Percentiles rank a stretch among this genome's conserved stretches.
Conservation (phyloP, 441 rosid species). For the Euphorbia schlechtendalii region DNA sequence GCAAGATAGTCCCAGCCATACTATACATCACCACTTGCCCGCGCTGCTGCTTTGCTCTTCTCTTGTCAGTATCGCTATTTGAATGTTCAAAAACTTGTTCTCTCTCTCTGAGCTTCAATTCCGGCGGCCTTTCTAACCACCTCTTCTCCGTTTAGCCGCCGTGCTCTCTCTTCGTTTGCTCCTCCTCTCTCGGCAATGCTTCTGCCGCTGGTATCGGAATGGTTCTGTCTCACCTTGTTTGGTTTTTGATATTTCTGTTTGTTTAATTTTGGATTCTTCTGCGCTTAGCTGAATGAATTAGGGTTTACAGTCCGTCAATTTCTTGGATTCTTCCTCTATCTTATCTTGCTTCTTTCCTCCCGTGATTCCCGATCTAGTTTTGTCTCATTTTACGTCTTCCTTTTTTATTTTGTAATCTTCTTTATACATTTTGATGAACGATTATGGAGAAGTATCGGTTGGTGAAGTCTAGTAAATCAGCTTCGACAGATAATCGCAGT, state of each 20-base stretch:
- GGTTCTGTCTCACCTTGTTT: background rate
- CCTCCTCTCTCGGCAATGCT: background rate
- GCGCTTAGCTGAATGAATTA: background rate
- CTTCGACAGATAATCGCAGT: slow-evolving; percentile 19
- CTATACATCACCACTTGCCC: too few species aligned
- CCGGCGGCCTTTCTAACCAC: background rate
- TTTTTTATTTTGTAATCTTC: background rate
- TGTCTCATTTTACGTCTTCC: slow-evolving; percentile 19
- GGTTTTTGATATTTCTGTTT: background rate
- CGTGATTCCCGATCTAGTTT: slow-evolving; percentile 31
- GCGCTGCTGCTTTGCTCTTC: too few species aligned
- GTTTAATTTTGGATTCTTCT: background rate
- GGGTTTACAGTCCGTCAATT: slow-evolving; percentile 13
- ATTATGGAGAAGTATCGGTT: slow-evolving; percentile 47
- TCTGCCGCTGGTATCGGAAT: slow-evolving; percentile 17
- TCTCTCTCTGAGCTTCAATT: too few species aligned
- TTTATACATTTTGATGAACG: slow-evolving; percentile 18
- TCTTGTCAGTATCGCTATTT: too few species aligned
- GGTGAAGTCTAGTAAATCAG: slow-evolving; percentile 24
- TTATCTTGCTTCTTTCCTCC: slow-evolving; percentile 14
- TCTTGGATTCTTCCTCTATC: slow-evolving; percentile 26
- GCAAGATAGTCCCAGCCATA: slow-evolving; percentile 28
- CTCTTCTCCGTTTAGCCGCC: slow-evolving; percentile 4
- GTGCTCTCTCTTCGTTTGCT: background rate
- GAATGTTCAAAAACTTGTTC: too few species aligned